Conservation (phyloP, 1,139 yeast genomes). For the Keqinozyma sinolaborantium region DNA sequence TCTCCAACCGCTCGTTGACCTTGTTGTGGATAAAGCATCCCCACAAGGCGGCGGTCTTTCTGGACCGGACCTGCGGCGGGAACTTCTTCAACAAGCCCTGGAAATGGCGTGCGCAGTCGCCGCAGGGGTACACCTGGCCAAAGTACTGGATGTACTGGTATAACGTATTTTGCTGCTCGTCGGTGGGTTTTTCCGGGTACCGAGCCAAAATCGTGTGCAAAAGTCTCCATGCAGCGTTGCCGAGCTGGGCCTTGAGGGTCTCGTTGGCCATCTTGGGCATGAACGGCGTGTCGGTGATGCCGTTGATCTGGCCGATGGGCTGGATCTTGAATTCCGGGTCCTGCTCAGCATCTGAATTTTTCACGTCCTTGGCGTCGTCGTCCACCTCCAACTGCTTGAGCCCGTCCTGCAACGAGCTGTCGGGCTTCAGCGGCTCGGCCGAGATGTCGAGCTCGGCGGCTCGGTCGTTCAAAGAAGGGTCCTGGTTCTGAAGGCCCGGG, state of each 20-base stretch:
- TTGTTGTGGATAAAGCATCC: constrained; percentile 92
- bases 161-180: constrained; percentile 61
- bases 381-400: constrained; percentile 1
- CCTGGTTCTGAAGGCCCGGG: neutral
- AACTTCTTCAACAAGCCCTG: constrained; percentile 58
- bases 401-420: neutral
- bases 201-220: constrained; percentile 90
- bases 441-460: neutral
- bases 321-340: too few species aligned
- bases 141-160: constrained; percentile 51
- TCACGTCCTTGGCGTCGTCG: constrained; percentile 9
- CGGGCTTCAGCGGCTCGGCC: neutral
- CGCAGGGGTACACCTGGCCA: constrained; percentile 86
- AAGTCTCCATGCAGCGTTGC: constrained; percentile 83
- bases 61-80: constrained; percentile 81
- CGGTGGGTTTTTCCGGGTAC: constrained; percentile 79
- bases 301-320: neutral
- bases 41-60: constrained; percentile 89
- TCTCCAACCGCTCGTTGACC: constrained; percentile 71
- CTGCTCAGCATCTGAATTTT: constrained; percentile 1
- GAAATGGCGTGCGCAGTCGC: constrained; percentile 94
- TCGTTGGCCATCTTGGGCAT: constrained; percentile 83
- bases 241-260: constrained; percentile 65
- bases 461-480: neutral
- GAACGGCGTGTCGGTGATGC: constrained; percentile 51